These are phyloP conservation scores for Penicillium taxi DNA, from an alignment of 495 filamentous ascomycete species.

Conservation along the genomic window DNA sequence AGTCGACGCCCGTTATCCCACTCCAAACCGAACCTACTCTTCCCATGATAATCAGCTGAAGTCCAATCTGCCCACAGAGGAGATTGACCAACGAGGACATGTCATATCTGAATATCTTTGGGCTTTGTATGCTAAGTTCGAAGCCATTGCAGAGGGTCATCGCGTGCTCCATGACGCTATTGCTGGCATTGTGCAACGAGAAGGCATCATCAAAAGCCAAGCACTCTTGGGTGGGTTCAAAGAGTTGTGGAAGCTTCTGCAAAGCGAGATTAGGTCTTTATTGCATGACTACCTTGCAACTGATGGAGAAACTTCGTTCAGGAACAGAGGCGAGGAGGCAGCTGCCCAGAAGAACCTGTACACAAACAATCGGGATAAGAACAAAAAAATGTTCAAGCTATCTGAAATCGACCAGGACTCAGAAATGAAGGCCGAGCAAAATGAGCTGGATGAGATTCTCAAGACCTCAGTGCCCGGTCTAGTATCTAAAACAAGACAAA, in stretches of 20 bases:
- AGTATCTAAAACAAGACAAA: conserved; percentile 64
- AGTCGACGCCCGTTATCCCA: conserved; percentile 83
- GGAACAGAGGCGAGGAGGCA: conserved; percentile 38
- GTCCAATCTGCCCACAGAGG: conserved; percentile 52
- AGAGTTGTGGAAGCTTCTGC: conserved; percentile 88
- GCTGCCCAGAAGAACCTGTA: conserved; percentile 50
- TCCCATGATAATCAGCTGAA: conserved; percentile 32
- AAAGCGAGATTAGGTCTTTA: conserved; percentile 81
- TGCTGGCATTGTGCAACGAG: conserved; percentile 68
- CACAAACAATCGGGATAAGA: conserved; percentile 58
- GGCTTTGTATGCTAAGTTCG: conserved; percentile 93
- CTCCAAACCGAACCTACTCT: conserved; percentile 50
- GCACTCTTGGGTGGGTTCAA: conserved; percentile 71
- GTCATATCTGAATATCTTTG: conserved; percentile 83
- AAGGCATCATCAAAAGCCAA: conserved; percentile 49
- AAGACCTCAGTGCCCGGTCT: conserved; percentile 86
- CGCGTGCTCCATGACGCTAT: conserved; percentile 89
- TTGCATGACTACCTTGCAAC: conserved; percentile 95
- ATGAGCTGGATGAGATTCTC: conserved; percentile 85
- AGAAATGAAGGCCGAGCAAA: conserved; percentile 71
- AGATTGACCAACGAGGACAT: conserved; percentile 64
- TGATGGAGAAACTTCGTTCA: conserved; percentile 60
- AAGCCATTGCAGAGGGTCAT: conserved; percentile 92
- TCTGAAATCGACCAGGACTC: conserved; percentile 70
- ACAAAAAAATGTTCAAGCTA: conserved; percentile 81